These are phyloP conservation scores for Poa annua DNA, from an alignment of 176 grass and related monocot genomes.

Conservation along the genomic window DNA sequence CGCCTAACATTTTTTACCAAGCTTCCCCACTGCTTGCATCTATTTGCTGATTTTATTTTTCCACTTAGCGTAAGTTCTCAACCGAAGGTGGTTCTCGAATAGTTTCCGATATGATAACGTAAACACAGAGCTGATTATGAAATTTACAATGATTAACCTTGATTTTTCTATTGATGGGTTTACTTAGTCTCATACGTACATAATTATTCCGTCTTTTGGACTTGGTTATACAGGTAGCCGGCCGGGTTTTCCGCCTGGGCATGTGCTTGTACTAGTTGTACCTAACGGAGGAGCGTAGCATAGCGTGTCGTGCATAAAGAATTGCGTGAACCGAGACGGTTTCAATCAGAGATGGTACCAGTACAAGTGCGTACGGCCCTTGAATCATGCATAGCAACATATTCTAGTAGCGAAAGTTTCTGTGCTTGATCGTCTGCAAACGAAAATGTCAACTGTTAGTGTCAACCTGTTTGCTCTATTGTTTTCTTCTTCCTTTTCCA, in stretches of 20 bases:
- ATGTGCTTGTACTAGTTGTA: constrained; percentile 28
- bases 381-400: constrained; percentile 36
- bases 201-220: not conserved
- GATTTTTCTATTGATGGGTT: not conserved
- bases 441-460: not conserved
- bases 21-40: no score
- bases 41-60: no score
- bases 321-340: not conserved
- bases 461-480: not conserved
- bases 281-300: constrained; percentile 4
- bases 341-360: constrained; percentile 32
- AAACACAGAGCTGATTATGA: not conserved
- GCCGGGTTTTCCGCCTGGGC: constrained; percentile 30
- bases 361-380: constrained; percentile 11
- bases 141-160: constrained; percentile 9
- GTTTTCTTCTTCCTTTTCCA: not conserved
- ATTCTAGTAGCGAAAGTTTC: not conserved
- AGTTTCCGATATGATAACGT: not conserved
- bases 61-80: no score
- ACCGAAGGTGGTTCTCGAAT: not conserved
- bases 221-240: not conserved
- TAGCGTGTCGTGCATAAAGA: not conserved
- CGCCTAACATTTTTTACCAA: no score
- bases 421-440: not conserved
- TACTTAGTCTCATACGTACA: constrained; percentile 14